Evolutionary conservation across 129 eudicot species (phyloP), one percentile per base, ranked within the genome.

Genomic region (Sambucus nigra): DNA sequence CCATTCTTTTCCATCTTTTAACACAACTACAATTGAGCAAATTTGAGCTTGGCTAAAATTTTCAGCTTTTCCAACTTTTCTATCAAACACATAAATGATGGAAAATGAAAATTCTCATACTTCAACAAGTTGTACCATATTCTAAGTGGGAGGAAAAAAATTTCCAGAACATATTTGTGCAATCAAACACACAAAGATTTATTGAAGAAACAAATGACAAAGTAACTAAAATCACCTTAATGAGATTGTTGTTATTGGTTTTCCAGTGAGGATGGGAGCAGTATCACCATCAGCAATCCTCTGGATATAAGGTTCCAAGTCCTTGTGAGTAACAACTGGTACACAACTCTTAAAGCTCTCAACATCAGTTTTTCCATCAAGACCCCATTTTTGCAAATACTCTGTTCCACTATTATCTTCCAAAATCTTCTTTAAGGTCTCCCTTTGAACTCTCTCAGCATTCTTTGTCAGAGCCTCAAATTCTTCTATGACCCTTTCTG

Each of bases 231-330:
- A 29, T 6, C 59, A 92, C 99, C 99, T 92, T 52, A 92, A 54
- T 7, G 99, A 71, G 64, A 91, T 79, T 25, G 76, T 69, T 19
- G 93, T 64, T 48, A 91, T 72, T 13, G 87, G 94, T 35, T 82
- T 77, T 46, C 71, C 67, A 13, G 94, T 82, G 59, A 91, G 94
- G 64, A 91, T 57, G 5, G 85, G 70, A 21, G 81, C 55, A 29
- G 59, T 49, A 24, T 70, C 91, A 25, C 95, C 95, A 21, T 86
- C 91, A 6, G 77, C 81, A 51, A 86, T 86, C 39, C 87, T 69
- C n/a, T 70, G 84, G 65, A 91, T 86, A 58, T 91, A 86, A 52
- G 87, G 94, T 22, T 86, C 94, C 53, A 91, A 70, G 67, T 91
- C 99, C 27, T 61, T 46, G 59, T 91, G 95, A 55, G 82, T 72